Base-by-base conservation (phyloP, 495 filamentous ascomycete species). In the Daldinia grandis region DNA sequence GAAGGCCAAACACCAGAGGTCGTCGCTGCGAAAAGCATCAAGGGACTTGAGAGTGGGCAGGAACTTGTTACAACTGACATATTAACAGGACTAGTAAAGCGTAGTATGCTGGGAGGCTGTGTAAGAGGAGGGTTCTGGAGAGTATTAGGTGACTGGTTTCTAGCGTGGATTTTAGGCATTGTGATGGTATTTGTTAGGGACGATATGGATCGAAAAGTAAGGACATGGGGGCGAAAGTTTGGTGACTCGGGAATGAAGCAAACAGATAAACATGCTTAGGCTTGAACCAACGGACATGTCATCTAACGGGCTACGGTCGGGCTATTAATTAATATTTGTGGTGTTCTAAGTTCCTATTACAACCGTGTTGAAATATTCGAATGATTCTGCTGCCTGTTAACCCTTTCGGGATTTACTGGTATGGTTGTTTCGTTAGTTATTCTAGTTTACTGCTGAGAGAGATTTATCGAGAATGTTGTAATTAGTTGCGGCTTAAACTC, bases 1-100 rank as follows among this genome's bases (percentile, higher is more conserved):
- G 86, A 86, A 65, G 83, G 84, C 4, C 91, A 94, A 73, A 86
- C 86, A 0, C 86, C 90, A 4, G 87, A 91, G n/a, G 44, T 33
- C 14, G 40, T 62, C 35, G 67, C 67, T 10, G 35, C 53, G 10
- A 58, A 2, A 85, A 90, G 70, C 28, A 85, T 97, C 19, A 75
- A 74, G 54, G 89, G 85, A 5, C 77, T 97, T 49, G 93, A 97
- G 77, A 86, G 82, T 19, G 64, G 65, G 4, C 38, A 68, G 37
- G 61, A 65, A 28, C 44, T 69, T 19, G 7, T 64, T 4, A 56
- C 61, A 4, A 64, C 61, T 1, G 61, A 64, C 37, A 2, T 64
- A 1, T 25, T 64, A 14, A 64, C 61, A 1, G 25, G 4, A 0
- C 35, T 56, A 25, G 61, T 64, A 15, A 42, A 64, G 51, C 50